phyloP scores from a whole-genome alignment of 2,329 filamentous ascomycete genomes.

The Pseudonectria buxi region DNA sequence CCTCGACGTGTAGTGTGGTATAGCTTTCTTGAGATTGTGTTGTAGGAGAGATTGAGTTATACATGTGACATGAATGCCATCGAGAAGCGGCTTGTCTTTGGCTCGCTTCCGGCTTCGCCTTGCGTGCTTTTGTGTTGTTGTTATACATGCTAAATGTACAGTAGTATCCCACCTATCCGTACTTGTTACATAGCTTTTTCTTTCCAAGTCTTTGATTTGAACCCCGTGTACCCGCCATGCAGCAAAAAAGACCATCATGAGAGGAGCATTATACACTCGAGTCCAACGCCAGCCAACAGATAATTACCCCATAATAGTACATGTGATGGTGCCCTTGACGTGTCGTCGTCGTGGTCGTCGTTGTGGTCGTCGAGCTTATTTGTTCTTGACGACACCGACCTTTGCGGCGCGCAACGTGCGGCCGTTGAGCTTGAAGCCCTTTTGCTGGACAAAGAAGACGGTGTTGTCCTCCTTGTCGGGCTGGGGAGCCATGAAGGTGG shows the following conservation, averaged over 20 bases:
- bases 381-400: conserved; percentile 91
- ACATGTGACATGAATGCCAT: not conserved
- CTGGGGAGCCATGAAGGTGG: conserved; percentile 87
- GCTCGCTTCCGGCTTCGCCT: conserved; percentile 1
- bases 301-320: conserved; percentile 27
- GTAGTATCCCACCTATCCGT: conserved; percentile 4
- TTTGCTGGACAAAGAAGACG: conserved; percentile 89
- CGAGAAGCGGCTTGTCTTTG: conserved; percentile 1
- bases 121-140: conserved; percentile 5
- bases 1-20: too few relatives aligned
- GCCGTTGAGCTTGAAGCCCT: conserved; percentile 92
- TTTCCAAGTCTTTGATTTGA: conserved; percentile 12
- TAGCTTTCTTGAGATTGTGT: too few relatives aligned
- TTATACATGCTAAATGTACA: conserved; percentile 21
- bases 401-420: conserved; percentile 85
- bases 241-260: conserved; percentile 31
- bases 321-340: conserved; percentile 15
- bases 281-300: conserved; percentile 29
- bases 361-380: conserved; percentile 26
- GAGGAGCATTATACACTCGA: conserved; percentile 39
- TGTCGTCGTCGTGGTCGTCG: conserved; percentile 3
- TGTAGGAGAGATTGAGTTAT: too few relatives aligned
- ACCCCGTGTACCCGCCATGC: conserved; percentile 19
- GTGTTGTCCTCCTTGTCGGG: conserved; percentile 82
- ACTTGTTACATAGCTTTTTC: conserved; percentile 11